A percentile compares a stretch with the other conserved stretches of the same genome.
Evolutionary conservation across 2,329 filamentous ascomycete genomes (phyloP).

Genomic region (Xylaria sp.): DNA sequence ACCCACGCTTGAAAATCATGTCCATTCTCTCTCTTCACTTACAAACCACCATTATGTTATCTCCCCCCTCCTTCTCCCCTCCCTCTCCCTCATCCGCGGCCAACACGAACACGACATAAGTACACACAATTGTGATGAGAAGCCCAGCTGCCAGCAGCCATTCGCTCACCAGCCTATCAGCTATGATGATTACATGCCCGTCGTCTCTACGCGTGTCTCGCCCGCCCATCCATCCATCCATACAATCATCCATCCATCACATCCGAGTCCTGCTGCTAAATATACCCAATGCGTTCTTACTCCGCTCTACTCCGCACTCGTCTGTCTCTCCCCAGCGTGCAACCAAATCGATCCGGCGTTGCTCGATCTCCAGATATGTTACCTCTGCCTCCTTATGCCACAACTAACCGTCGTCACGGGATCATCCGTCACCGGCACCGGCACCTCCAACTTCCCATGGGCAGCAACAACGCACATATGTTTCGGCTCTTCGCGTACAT

Average conservation of each 20-base stretch:
- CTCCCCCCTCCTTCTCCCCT: neutral
- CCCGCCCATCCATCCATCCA: neutral
- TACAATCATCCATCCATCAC: neutral
- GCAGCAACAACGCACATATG: neutral
- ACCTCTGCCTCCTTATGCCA: neutral
- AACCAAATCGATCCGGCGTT: neutral
- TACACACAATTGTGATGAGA: neutral
- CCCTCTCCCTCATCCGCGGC: neutral
- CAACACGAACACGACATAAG: neutral
- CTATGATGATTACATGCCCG: neutral
- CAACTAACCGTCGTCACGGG: constrained; percentile 14
- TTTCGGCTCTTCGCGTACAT: neutral
- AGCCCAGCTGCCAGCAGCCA: neutral
- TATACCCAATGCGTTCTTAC: neutral
- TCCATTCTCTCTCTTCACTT: constrained; percentile 5
- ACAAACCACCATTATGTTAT: neutral
- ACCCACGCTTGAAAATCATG: neutral
- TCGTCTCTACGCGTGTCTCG: neutral
- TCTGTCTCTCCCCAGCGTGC: neutral
- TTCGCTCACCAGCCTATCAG: neutral
- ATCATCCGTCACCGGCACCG: constrained; percentile 1
- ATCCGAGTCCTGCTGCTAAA: neutral
- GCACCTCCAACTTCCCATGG: constrained; percentile 1
- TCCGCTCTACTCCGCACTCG: constrained; percentile 6
- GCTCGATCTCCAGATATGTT: neutral